These are phyloP conservation scores for Talaromyces sp. DNA, from an alignment of 2,329 filamentous ascomycete genomes.

Conservation along the genomic window DNA sequence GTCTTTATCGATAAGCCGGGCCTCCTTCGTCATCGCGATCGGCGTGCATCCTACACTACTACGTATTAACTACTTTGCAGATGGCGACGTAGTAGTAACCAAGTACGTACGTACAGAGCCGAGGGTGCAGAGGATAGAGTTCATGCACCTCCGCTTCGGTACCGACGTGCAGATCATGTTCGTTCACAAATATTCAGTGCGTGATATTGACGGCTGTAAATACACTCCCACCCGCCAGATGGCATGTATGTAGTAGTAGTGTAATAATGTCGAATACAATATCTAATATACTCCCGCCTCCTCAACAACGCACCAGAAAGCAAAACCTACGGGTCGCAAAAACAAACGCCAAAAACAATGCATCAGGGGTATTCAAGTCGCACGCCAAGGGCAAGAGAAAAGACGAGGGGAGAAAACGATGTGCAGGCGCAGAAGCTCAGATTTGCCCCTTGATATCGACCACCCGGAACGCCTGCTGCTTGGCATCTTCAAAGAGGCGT, in stretches of 20 bases:
- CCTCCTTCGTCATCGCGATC: not conserved
- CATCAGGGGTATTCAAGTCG: not conserved
- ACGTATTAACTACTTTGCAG: not conserved
- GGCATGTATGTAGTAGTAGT: not conserved
- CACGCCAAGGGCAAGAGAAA: not conserved
- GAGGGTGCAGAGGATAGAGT: too few species aligned
- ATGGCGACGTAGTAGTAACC: too few species aligned
- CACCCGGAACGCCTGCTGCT: constrained; percentile 68
- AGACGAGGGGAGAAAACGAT: not conserved
- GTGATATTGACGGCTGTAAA: not conserved
- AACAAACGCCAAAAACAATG: not conserved
- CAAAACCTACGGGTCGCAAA: not conserved
- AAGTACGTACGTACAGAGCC: too few species aligned
- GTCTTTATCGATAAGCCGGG: not conserved
- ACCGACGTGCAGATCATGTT: not conserved
- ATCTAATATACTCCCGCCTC: not conserved
- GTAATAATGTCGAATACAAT: not conserved
- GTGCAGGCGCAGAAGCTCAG: constrained; percentile 18
- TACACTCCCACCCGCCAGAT: too few species aligned
- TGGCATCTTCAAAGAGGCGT: constrained; percentile 67
- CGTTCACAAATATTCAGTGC: not conserved
- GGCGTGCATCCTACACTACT: not conserved
- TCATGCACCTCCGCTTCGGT: too few species aligned
- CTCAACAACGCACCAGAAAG: not conserved
- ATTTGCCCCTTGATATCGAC: constrained; percentile 99